phyloP scores from a whole-genome alignment of 805 yeast genomes.

The Candida sakaeoensis region DNA sequence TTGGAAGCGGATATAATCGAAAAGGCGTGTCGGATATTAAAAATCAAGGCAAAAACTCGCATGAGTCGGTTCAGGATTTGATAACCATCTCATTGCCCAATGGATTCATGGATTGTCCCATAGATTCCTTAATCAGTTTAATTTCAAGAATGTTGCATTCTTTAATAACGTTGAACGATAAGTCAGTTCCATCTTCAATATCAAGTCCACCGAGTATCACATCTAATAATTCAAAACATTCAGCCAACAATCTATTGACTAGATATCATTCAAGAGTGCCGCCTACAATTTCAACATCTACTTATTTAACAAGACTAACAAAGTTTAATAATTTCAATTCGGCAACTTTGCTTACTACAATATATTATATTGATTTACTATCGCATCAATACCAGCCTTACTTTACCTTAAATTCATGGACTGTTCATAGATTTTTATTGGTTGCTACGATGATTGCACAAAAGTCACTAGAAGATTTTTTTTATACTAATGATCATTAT shows the following conservation, averaged over 20 bases:
- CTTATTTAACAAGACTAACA: slow-evolving; percentile 71
- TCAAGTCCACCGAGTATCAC: slow-evolving; percentile 21
- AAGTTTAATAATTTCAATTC: slow-evolving; percentile 84
- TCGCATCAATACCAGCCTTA: slow-evolving; percentile 68
- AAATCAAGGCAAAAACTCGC: neutral
- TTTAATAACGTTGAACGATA: slow-evolving; percentile 72
- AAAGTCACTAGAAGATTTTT: slow-evolving; percentile 88
- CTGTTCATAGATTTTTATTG: slow-evolving; percentile 86
- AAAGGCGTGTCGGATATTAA: too few species aligned
- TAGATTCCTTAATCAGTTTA: slow-evolving; percentile 65
- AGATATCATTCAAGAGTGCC: slow-evolving; percentile 93
- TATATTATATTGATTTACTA: slow-evolving; percentile 87
- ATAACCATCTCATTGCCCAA: slow-evolving; percentile 34
- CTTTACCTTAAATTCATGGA: slow-evolving; percentile 83
- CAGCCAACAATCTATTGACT: slow-evolving; percentile 47
- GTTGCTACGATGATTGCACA: slow-evolving; percentile 90
- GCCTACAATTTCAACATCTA: slow-evolving; percentile 77
- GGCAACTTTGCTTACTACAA: slow-evolving; percentile 72
- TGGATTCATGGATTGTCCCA: slow-evolving; percentile 67
- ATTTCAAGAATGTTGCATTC: slow-evolving; percentile 79
- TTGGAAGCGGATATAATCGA: too few species aligned
- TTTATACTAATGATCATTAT: slow-evolving; percentile 89
- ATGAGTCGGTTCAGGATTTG: neutral
- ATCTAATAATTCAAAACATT: slow-evolving; percentile 13
- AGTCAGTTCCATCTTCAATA: slow-evolving; percentile 32